Percentiles rank a stretch among this genome's conserved stretches.
Conservation (phyloP, 1,284 basidiomycete genomes). For the Naganishia sp. region DNA sequence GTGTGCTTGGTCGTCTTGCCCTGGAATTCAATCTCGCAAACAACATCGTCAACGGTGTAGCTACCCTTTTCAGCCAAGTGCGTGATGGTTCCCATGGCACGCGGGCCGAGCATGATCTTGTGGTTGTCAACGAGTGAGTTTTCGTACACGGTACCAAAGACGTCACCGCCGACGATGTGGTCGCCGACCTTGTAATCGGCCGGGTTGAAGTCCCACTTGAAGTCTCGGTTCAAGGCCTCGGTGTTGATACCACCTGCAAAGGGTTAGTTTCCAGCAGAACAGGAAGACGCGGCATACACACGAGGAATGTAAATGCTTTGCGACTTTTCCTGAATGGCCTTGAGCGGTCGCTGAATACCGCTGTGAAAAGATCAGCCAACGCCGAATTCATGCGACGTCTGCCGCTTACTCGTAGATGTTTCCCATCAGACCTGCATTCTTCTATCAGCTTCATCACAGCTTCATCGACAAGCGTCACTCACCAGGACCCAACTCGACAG, state of each 20-base stretch:
- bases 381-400: neutral
- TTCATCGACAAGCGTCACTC: conserved; percentile 58
- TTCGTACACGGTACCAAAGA: conserved; percentile 94
- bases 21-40: conserved; percentile 96
- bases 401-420: conserved; percentile 83
- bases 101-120: conserved; percentile 93
- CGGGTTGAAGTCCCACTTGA: conserved; percentile 97
- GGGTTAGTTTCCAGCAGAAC: neutral
- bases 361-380: conserved; percentile 37
- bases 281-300: conserved; percentile 32
- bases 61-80: conserved; percentile 91
- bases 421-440: conserved; percentile 75
- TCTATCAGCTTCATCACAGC: conserved; percentile 44
- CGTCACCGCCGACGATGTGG: conserved; percentile 94
- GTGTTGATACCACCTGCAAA: conserved; percentile 81
- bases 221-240: conserved; percentile 81
- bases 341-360: conserved; percentile 86
- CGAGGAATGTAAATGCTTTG: conserved; percentile 98
- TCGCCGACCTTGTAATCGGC: conserved; percentile 83
- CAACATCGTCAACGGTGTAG: conserved; percentile 91
- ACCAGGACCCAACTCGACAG: conserved; percentile 88
- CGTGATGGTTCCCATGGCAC: conserved; percentile 92
- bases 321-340: conserved; percentile 93
- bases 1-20: conserved; percentile 91
- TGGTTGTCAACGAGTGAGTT: conserved; percentile 96